These are phyloP conservation scores for Perkinsus olseni DNA, from an alignment of 169 alveolate species.

Conservation along the genomic window DNA sequence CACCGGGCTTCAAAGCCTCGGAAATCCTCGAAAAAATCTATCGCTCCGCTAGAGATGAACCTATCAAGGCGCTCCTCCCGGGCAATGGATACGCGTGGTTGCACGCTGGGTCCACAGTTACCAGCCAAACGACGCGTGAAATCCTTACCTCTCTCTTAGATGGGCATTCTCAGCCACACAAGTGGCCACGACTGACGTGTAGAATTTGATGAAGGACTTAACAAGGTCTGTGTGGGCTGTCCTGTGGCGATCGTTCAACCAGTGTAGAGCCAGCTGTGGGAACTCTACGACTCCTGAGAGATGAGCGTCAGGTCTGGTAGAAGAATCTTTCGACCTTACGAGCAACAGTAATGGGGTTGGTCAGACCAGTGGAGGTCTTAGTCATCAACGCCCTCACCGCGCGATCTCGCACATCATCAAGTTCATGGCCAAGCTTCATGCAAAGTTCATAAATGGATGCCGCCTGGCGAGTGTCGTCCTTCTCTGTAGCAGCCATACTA, in stretches of 20 bases:
- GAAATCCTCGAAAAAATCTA: not conserved
- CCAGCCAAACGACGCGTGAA: too few species aligned
- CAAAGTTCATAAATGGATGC: not conserved
- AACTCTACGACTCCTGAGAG: not conserved
- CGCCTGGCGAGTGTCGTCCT: not conserved
- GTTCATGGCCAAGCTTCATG: not conserved
- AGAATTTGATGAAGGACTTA: not conserved
- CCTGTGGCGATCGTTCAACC: not conserved
- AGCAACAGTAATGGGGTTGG: not conserved
- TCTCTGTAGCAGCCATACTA: not conserved
- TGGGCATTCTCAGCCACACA: not conserved
- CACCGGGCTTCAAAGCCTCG: not conserved
- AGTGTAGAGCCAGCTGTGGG: not conserved
- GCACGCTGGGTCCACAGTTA: too few species aligned
- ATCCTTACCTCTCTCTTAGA: not conserved
- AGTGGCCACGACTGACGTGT: not conserved
- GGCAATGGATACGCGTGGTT: too few species aligned
- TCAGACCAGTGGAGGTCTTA: not conserved
- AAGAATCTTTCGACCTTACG: not conserved
- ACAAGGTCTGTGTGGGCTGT: not conserved
- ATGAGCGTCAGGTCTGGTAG: not conserved
- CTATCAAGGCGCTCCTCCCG: not conserved
- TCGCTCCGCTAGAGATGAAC: not conserved
- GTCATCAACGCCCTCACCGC: not conserved
- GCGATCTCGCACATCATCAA: not conserved